These are phyloP conservation scores for Rhodocollybia butyracea DNA, from an alignment of 768 basidiomycete species.

Conservation along the genomic window DNA sequence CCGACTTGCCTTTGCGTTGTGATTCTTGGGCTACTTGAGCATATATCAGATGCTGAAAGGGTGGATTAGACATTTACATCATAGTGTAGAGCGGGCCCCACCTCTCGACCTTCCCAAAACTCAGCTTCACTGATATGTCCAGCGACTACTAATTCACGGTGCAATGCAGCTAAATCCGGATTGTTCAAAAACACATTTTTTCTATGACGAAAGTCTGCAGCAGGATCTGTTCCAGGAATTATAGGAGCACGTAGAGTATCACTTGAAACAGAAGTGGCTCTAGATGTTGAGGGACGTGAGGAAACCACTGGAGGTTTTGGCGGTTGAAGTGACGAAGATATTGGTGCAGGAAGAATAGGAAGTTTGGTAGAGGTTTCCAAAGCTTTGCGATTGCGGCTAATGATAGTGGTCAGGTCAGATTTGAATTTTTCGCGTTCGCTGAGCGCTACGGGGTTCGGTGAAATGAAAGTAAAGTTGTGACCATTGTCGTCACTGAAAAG, in stretches of 20 bases:
- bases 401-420: constrained; percentile 70
- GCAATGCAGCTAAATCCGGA: constrained; percentile 74
- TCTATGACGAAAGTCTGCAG: constrained; percentile 67
- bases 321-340: constrained; percentile 23
- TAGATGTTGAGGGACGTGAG: constrained; percentile 50
- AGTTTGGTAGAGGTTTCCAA: constrained; percentile 27
- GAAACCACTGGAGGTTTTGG: constrained; percentile 28
- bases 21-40: constrained; percentile 71
- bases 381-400: constrained; percentile 64
- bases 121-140: constrained; percentile 88
- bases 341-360: constrained; percentile 24
- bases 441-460: constrained; percentile 59
- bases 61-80: constrained; percentile 8
- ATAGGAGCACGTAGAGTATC: constrained; percentile 46
- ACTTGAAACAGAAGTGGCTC: constrained; percentile 62
- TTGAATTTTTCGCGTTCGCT: constrained; percentile 83
- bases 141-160: constrained; percentile 83
- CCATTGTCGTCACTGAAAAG: constrained; percentile 67
- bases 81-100: constrained; percentile 29
- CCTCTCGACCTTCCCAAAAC: constrained; percentile 97
- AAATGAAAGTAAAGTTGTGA: constrained; percentile 80
- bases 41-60: constrained; percentile 64
- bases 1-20: constrained; percentile 79
- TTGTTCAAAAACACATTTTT: constrained; percentile 78
- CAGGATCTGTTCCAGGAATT: constrained; percentile 54